Evolutionary conservation across 148 eudicot genomes (phyloP).

Genomic region (Camellia sinensis): DNA sequence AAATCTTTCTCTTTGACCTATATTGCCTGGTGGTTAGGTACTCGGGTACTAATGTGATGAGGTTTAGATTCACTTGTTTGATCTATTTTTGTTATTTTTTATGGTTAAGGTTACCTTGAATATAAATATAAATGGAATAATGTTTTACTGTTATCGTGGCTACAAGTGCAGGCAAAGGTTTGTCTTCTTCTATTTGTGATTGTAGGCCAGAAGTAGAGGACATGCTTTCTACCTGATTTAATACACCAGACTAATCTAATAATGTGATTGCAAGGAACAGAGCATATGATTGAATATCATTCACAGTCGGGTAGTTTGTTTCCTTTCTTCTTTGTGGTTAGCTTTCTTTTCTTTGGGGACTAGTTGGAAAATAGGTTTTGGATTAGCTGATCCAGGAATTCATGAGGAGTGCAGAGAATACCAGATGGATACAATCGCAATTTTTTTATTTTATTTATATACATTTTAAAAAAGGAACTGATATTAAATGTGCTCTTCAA

Average conservation of each 20-base stretch:
- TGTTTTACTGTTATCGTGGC: background rate
- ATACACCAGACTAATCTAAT: background rate
- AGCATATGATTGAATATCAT: background rate
- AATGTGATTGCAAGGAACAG: background rate
- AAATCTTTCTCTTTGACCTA: background rate
- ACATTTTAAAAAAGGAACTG: background rate
- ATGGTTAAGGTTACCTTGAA: background rate
- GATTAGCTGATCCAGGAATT: constrained; percentile 1
- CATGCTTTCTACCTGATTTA: background rate
- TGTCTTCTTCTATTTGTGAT: background rate
- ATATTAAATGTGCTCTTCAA: background rate
- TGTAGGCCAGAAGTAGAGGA: background rate
- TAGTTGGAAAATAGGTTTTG: background rate
- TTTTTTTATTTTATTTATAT: no score
- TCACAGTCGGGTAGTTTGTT: background rate
- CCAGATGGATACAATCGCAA: background rate
- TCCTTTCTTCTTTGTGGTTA: background rate
- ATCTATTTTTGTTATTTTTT: background rate
- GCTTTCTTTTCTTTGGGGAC: background rate
- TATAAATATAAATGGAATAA: background rate
- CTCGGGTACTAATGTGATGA: background rate
- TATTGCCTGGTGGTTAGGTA: background rate
- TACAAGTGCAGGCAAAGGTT: background rate
- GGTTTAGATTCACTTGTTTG: background rate
- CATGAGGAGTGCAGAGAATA: background rate